Percentiles rank a stretch among this genome's conserved stretches.
phyloP scores from a whole-genome alignment of 2,329 filamentous ascomycete species.

The Gyromitra esculenta region DNA sequence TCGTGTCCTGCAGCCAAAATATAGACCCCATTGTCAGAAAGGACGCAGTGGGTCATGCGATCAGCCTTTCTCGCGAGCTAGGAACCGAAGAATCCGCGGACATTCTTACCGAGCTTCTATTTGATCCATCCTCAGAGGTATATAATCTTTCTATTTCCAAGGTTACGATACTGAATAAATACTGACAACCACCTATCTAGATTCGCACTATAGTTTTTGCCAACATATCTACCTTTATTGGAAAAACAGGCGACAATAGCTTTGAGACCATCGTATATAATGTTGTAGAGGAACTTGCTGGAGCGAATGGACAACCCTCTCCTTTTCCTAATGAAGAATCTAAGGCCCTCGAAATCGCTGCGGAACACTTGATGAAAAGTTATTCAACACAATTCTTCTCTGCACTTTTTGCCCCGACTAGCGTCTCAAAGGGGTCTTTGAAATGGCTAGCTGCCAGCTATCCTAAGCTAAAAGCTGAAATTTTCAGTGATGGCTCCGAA shows the following conservation, averaged over 20 bases:
- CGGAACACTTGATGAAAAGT: slow-evolving; percentile 36
- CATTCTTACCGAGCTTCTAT: slow-evolving; percentile 34
- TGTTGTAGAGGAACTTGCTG: slow-evolving; percentile 38
- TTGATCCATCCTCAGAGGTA: slow-evolving; percentile 36
- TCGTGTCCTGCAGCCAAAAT: slow-evolving; percentile 19
- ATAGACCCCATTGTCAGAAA: slow-evolving; percentile 32
- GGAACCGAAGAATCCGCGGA: slow-evolving; percentile 42
- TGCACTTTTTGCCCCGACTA: slow-evolving; percentile 43
- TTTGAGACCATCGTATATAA: slow-evolving; percentile 43
- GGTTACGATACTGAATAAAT: neutral
- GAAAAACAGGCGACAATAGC: slow-evolving; percentile 28
- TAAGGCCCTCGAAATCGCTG: slow-evolving; percentile 18
- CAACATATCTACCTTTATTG: slow-evolving; percentile 27
- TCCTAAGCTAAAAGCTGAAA: slow-evolving; percentile 35
- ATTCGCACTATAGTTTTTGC: slow-evolving; percentile 25
- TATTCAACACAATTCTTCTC: slow-evolving; percentile 43
- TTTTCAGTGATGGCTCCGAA: slow-evolving; percentile 35
- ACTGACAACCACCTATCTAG: slow-evolving; percentile 2
- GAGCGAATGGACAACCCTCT: neutral
- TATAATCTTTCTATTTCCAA: neutral
- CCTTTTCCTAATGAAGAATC: slow-evolving; percentile 2
- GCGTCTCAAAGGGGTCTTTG: slow-evolving; percentile 40
- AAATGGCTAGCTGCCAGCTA: slow-evolving; percentile 46
- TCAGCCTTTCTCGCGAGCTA: slow-evolving; percentile 40
- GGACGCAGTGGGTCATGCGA: slow-evolving; percentile 19